These are phyloP conservation scores for Tetradesmus lagerheimii DNA, from an alignment of 139 green algal genomes.

Conservation along the genomic window DNA sequence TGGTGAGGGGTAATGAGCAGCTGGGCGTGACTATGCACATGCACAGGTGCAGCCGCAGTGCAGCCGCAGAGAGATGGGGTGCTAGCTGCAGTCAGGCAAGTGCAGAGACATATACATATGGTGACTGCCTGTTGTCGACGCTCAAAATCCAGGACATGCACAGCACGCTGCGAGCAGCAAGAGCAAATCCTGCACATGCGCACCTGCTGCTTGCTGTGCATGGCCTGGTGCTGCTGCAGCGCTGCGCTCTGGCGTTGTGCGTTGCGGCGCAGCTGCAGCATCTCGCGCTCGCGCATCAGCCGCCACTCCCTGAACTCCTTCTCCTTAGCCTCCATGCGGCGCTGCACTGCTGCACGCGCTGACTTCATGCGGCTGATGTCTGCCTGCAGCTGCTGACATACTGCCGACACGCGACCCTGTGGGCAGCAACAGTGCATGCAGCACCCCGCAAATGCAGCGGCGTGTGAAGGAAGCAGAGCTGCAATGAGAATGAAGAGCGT, in stretches of 20 bases:
- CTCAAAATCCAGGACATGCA: background rate
- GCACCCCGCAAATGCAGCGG: background rate
- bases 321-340: slow-evolving; percentile 49
- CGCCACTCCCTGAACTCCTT: slow-evolving; percentile 57
- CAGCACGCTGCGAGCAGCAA: background rate
- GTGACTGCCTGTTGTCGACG: too few species aligned
- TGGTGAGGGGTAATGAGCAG: too few species aligned
- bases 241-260: slow-evolving; percentile 53
- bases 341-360: slow-evolving; percentile 72
- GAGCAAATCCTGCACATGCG: background rate
- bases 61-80: too few species aligned
- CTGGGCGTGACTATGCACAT: background rate
- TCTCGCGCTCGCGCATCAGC: slow-evolving; percentile 52
- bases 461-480: background rate
- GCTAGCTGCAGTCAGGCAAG: too few species aligned
- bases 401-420: slow-evolving; percentile 47
- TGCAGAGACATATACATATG: too few species aligned
- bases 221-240: slow-evolving; percentile 76
- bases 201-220: slow-evolving; percentile 82
- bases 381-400: slow-evolving; percentile 67
- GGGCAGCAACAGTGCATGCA: too few species aligned
- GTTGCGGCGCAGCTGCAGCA: slow-evolving; percentile 60
- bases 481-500: too few species aligned
- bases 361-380: slow-evolving; percentile 91
- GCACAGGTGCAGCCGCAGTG: background rate